phyloP scores from a whole-genome alignment of 306 rosid genomes.

The Casuarina cunninghamiana region DNA sequence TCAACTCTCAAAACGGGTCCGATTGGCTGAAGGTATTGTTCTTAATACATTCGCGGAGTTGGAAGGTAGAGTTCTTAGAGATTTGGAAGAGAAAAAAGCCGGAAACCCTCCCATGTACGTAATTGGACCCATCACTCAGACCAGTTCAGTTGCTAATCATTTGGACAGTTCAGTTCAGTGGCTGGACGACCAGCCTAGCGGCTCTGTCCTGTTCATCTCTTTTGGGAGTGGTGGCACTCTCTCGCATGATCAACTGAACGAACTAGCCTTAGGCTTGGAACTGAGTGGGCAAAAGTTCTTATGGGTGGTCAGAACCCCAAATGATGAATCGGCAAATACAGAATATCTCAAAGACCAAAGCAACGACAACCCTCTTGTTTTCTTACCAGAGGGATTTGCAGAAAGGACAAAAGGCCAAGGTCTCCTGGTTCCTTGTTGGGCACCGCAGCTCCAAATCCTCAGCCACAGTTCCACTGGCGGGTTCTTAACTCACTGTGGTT shows the following conservation, averaged over 20 bases:
- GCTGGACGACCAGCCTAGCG: too few species aligned
- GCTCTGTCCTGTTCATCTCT: conserved; percentile 14
- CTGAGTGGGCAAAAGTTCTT: conserved; percentile 37
- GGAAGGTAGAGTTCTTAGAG: conserved; percentile 1
- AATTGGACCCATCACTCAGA: conserved; percentile 30
- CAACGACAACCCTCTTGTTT: not conserved
- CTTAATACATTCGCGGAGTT: conserved; percentile 27
- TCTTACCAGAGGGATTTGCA: conserved; percentile 1
- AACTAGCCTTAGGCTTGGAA: conserved; percentile 39
- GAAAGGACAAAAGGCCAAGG: too few species aligned
- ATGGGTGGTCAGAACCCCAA: conserved; percentile 40
- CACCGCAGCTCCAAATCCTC: too few species aligned
- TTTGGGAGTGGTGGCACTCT: conserved; percentile 49
- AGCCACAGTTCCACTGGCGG: too few species aligned
- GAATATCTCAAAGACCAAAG: conserved; percentile 16
- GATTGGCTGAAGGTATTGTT: conserved; percentile 28
- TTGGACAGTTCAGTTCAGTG: too few species aligned
- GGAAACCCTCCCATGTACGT: conserved; percentile 19
- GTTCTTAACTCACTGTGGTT: too few species aligned
- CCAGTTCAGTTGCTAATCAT: too few species aligned
- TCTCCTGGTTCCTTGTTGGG: too few species aligned
- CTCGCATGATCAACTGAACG: conserved; percentile 27
- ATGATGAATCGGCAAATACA: not conserved
- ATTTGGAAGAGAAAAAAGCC: conserved; percentile 1
- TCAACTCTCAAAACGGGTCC: not conserved